Percentiles rank a stretch among this genome's conserved stretches.
Evolutionary conservation across 1,284 basidiomycete genomes (phyloP).

Genomic region (Naganishia sp.): DNA sequence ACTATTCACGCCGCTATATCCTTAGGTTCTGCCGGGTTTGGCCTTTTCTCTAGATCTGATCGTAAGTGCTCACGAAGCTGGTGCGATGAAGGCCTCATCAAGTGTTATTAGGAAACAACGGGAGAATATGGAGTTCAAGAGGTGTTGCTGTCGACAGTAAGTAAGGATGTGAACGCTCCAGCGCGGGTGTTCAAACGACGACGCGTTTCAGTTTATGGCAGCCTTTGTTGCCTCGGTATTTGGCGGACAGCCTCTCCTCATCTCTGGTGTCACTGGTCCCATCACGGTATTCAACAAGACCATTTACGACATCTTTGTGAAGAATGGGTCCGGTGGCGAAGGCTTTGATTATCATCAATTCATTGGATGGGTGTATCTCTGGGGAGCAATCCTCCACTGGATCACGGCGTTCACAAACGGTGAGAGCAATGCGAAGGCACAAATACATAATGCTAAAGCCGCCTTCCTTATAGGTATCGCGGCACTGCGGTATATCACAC

Average conservation of each 20-base stretch:
- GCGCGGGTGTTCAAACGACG: constrained; percentile 35
- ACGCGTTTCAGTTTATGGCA: constrained; percentile 69
- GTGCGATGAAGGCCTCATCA: not conserved
- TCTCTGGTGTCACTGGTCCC: constrained; percentile 89
- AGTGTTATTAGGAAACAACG: constrained; percentile 65
- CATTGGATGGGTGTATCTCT: constrained; percentile 87
- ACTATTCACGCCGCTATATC: constrained; percentile 49
- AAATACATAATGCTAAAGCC: not conserved
- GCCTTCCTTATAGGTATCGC: not conserved
- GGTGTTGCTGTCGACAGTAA: constrained; percentile 59
- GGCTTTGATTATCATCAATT: constrained; percentile 77
- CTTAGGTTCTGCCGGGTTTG: constrained; percentile 77
- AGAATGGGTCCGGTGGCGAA: constrained; percentile 49
- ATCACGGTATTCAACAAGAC: constrained; percentile 91
- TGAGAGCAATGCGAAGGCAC: constrained; percentile 48
- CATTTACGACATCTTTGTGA: constrained; percentile 73
- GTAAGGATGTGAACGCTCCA: constrained; percentile 24
- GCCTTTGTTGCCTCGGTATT: constrained; percentile 88
- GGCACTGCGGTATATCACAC: constrained; percentile 79
- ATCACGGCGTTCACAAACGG: constrained; percentile 81
- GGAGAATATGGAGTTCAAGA: constrained; percentile 88
- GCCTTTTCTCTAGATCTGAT: constrained; percentile 93
- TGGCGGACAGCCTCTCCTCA: constrained; percentile 86
- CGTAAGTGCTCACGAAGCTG: constrained; percentile 46
- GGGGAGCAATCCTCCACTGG: constrained; percentile 92